A percentile compares a stretch with the other conserved stretches of the same genome.
Evolutionary conservation across 1,139 yeast species (phyloP).

Genomic region (Geotrichum bryndzae): DNA sequence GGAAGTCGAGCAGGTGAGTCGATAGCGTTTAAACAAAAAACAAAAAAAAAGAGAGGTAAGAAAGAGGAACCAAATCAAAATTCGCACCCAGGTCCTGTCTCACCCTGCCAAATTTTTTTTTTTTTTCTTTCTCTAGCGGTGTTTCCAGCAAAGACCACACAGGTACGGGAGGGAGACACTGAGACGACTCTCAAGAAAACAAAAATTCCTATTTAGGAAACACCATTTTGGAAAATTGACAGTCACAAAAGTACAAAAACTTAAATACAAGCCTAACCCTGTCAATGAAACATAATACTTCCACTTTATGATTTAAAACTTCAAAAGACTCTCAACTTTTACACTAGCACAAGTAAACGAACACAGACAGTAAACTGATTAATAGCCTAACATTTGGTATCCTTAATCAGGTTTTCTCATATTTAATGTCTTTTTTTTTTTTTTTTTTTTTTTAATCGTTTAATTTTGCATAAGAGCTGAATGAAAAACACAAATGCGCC

Average conservation of each 20-base stretch:
- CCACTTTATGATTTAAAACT: background rate
- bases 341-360: background rate
- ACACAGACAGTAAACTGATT: background rate
- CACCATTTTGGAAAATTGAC: background rate
- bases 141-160: background rate
- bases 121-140: background rate
- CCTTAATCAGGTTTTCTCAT: too few species aligned
- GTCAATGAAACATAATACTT: too few species aligned
- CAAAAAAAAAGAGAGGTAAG: slow-evolving; percentile 2
- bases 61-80: background rate
- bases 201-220: slow-evolving; percentile 6
- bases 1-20: slow-evolving; percentile 10
- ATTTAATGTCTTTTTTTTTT: too few species aligned
- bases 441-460: too few species aligned
- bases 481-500: too few species aligned
- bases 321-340: too few species aligned
- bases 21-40: slow-evolving; percentile 9
- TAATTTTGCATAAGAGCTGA: too few species aligned
- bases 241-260: background rate
- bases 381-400: too few species aligned
- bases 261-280: slow-evolving; percentile 1
- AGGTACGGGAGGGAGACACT: background rate
- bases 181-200: background rate
- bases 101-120: slow-evolving; percentile 9
- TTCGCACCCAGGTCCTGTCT: background rate